phyloP scores from a whole-genome alignment of 1,284 basidiomycete species.

The Moesziomyces aphidis region DNA sequence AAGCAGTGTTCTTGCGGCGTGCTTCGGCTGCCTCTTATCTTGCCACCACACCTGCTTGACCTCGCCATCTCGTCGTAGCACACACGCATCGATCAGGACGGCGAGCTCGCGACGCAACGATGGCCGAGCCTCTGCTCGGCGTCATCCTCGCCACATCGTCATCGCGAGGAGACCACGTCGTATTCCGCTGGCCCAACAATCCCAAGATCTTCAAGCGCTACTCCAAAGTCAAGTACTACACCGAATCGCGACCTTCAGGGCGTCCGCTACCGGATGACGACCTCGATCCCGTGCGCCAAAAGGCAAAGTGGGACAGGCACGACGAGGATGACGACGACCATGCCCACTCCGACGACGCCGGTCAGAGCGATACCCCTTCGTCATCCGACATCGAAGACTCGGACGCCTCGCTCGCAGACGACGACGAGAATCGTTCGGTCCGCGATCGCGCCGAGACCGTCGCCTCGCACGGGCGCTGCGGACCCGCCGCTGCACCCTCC shows the following conservation, averaged over 20 bases:
- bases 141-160: slow-evolving; percentile 63
- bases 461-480: slow-evolving; percentile 25
- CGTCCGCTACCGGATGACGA: slow-evolving; percentile 32
- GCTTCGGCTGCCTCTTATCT: not conserved
- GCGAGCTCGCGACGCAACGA: slow-evolving; percentile 2
- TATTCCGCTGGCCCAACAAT: slow-evolving; percentile 63
- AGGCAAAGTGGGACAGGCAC: slow-evolving; percentile 42
- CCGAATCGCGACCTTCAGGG: slow-evolving; percentile 19
- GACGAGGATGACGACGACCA: slow-evolving; percentile 42
- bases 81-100: not conserved
- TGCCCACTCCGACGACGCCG: slow-evolving; percentile 11
- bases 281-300: slow-evolving; percentile 44
- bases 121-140: slow-evolving; percentile 57
- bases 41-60: not conserved
- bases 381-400: slow-evolving; percentile 50
- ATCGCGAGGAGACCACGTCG: slow-evolving; percentile 58
- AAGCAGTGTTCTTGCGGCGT: too few species aligned
- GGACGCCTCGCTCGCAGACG: slow-evolving; percentile 30
- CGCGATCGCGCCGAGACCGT: slow-evolving; percentile 34
- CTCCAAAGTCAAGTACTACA: slow-evolving; percentile 61
- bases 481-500: slow-evolving; percentile 11
- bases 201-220: slow-evolving; percentile 57
- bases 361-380: slow-evolving; percentile 42
- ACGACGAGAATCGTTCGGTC: slow-evolving; percentile 33
- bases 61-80: not conserved